phyloP scores from a whole-genome alignment of 2,329 filamentous ascomycete genomes.

The Claviceps fusiformis region DNA sequence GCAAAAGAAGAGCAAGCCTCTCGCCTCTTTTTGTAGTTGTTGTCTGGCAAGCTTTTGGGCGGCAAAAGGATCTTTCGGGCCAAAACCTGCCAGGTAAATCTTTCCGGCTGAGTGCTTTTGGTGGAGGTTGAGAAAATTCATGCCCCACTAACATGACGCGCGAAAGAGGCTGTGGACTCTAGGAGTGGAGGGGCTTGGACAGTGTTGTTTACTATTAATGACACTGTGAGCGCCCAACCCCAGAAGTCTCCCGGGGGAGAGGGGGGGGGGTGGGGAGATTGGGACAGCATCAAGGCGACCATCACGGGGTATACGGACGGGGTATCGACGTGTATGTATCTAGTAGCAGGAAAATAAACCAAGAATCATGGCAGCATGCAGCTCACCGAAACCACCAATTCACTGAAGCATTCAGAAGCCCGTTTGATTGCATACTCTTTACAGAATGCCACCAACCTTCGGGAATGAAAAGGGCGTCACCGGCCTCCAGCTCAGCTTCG shows the following conservation, averaged over 20 bases:
- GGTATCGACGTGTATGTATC: not conserved
- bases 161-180: slow-evolving; percentile 7
- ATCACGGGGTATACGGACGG: not conserved
- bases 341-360: not conserved
- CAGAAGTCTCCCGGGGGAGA: too few species aligned
- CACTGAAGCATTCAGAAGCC: slow-evolving; percentile 26
- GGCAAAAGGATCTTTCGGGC: not conserved
- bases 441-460: slow-evolving; percentile 34
- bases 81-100: slow-evolving; percentile 1
- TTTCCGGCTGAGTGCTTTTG: slow-evolving; percentile 7
- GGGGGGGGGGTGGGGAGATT: too few species aligned
- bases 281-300: not conserved
- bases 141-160: slow-evolving; percentile 26
- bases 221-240: slow-evolving; percentile 1
- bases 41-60: slow-evolving; percentile 2
- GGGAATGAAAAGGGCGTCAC: slow-evolving; percentile 27
- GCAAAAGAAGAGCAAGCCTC: not conserved
- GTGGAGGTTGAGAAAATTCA: slow-evolving; percentile 25
- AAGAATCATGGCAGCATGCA: not conserved
- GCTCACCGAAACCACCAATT: slow-evolving; percentile 33
- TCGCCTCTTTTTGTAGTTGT: not conserved
- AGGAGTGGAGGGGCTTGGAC: slow-evolving; percentile 13
- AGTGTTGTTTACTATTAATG: not conserved
- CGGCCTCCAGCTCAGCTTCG: slow-evolving; percentile 45
- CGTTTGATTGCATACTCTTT: slow-evolving; percentile 21